Percentiles rank a stretch among this genome's conserved stretches.
phyloP scores from a whole-genome alignment of 1,284 basidiomycete species.

The Naganishia sp. region DNA sequence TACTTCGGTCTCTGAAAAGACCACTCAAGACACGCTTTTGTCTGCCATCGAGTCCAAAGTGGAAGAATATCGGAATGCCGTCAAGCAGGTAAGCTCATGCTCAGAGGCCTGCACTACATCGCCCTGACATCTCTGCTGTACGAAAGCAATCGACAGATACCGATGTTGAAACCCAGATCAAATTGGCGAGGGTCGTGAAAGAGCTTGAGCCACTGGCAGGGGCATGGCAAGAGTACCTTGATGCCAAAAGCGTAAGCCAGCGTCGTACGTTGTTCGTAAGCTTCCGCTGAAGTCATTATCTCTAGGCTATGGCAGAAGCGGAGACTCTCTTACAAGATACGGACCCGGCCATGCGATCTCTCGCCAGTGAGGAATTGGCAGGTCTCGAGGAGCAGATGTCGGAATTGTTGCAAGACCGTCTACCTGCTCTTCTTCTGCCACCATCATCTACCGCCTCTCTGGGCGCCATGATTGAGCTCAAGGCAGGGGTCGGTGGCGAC shows the following conservation, averaged over 20 bases:
- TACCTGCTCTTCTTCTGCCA: constrained; percentile 68
- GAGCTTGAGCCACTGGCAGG: constrained; percentile 60
- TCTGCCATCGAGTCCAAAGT: constrained; percentile 33
- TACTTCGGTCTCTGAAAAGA: not conserved
- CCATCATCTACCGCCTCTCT: constrained; percentile 68
- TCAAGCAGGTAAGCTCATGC: constrained; percentile 36
- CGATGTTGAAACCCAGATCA: constrained; percentile 45
- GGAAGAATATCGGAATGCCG: constrained; percentile 34
- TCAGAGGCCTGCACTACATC: not conserved
- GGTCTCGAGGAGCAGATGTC: constrained; percentile 60
- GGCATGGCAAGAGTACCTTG: constrained; percentile 59
- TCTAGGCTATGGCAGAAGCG: constrained; percentile 67
- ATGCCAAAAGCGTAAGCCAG: constrained; percentile 36
- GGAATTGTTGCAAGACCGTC: constrained; percentile 58
- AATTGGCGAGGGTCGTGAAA: constrained; percentile 59
- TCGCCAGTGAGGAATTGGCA: constrained; percentile 72
- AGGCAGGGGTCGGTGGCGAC: constrained; percentile 88
- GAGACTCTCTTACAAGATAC: constrained; percentile 67
- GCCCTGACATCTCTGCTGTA: not conserved
- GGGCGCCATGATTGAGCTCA: constrained; percentile 83
- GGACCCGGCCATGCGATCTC: constrained; percentile 71
- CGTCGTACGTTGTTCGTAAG: not conserved
- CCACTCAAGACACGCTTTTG: constrained; percentile 13
- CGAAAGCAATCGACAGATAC: constrained; percentile 24
- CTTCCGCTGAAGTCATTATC: not conserved